phyloP scores from a whole-genome alignment of 176 grass and related monocot genomes.

The Aegilops umbellulata region DNA sequence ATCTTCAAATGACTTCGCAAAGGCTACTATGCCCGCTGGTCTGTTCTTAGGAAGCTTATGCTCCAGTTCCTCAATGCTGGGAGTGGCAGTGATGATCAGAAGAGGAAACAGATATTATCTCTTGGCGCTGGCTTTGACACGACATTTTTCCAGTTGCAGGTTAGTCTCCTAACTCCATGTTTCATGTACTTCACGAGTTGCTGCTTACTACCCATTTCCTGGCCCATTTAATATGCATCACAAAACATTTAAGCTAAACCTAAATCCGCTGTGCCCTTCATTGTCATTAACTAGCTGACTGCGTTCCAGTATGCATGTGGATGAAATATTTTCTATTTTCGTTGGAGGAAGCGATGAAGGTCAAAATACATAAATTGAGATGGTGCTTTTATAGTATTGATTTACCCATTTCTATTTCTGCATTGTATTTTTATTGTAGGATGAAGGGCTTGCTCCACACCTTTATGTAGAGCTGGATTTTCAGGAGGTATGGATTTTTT shows the following conservation, averaged over 20 bases:
- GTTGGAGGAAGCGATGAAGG: conserved; percentile 11
- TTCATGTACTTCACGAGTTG: background rate
- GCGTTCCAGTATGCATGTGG: background rate
- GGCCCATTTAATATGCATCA: background rate
- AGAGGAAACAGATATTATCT: conserved; percentile 81
- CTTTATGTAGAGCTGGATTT: conserved; percentile 98
- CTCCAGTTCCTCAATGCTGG: conserved; percentile 63
- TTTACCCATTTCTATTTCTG: background rate
- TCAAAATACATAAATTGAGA: background rate
- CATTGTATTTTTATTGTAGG: conserved; percentile 41
- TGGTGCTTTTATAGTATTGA: background rate
- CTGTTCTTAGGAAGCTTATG: conserved; percentile 79
- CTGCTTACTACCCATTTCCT: background rate
- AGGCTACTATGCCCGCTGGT: conserved; percentile 94
- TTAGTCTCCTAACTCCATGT: conserved; percentile 30
- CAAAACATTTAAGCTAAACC: background rate
- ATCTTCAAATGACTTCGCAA: conserved; percentile 18
- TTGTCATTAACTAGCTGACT: background rate
- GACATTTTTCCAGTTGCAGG: conserved; percentile 86
- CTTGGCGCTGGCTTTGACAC: conserved; percentile 97
- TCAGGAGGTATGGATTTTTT: conserved; percentile 58
- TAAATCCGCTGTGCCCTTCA: background rate
- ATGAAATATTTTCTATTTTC: background rate
- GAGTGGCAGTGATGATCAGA: conserved; percentile 30
- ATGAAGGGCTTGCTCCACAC: conserved; percentile 83